Conservation (phyloP, 371 early-diverging fungal species). For the Mortierella sp. region DNA sequence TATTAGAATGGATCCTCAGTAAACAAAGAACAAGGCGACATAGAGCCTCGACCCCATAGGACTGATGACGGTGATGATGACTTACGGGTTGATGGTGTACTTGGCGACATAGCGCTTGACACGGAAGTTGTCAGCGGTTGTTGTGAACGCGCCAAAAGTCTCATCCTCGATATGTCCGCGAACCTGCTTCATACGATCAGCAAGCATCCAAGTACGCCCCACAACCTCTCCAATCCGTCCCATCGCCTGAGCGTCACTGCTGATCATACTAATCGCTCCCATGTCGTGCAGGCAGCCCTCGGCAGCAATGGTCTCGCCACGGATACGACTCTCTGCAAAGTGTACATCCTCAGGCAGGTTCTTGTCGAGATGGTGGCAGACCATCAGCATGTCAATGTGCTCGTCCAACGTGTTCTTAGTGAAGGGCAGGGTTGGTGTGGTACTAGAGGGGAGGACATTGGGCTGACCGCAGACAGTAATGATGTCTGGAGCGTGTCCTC, state of each 20-base stretch:
- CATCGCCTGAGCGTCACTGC: slow-evolving; percentile 95
- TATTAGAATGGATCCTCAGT: too few species aligned
- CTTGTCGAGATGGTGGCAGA: slow-evolving; percentile 95
- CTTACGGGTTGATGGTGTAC: slow-evolving; percentile 94
- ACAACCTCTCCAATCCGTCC: slow-evolving; percentile 95
- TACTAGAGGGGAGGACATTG: slow-evolving; percentile 92
- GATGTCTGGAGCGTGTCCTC: slow-evolving; percentile 94
- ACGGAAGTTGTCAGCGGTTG: slow-evolving; percentile 80
- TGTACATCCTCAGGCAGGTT: slow-evolving; percentile 95
- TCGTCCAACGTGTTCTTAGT: slow-evolving; percentile 95
- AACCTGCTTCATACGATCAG: slow-evolving; percentile 91
- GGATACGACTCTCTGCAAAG: slow-evolving; percentile 95
- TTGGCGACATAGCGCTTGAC: slow-evolving; percentile 92
- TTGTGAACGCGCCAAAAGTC: slow-evolving; percentile 56
- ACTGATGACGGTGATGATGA: background rate
- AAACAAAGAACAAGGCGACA: too few species aligned
- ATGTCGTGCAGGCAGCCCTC: slow-evolving; percentile 94
- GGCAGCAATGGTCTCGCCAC: slow-evolving; percentile 96
- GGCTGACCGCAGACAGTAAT: slow-evolving; percentile 85
- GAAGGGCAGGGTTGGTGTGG: slow-evolving; percentile 94
- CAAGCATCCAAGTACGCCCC: slow-evolving; percentile 93
- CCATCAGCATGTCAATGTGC: slow-evolving; percentile 98
- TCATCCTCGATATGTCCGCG: slow-evolving; percentile 74
- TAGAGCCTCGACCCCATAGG: background rate
- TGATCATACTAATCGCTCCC: slow-evolving; percentile 93